Evolutionary conservation across 2,329 filamentous ascomycete species (phyloP).

Genomic region (Teratosphaeria pseudoeucalypti): DNA sequence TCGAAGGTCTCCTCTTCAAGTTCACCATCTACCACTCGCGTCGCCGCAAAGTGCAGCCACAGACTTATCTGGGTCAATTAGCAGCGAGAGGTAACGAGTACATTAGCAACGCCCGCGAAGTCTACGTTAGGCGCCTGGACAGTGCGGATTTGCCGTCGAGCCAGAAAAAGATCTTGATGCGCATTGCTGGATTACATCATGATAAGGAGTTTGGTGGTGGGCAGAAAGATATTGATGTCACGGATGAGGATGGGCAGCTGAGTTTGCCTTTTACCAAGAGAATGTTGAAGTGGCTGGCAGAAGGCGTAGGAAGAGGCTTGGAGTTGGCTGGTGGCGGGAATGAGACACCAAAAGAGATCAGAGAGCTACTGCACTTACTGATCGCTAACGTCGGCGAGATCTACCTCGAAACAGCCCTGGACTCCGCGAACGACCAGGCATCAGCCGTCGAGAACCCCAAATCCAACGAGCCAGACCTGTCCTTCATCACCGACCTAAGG

Average conservation of each 20-base stretch:
- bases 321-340: slow-evolving; percentile 70
- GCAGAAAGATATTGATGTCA: slow-evolving; percentile 76
- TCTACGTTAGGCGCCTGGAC: slow-evolving; percentile 80
- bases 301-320: slow-evolving; percentile 81
- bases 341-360: slow-evolving; percentile 91
- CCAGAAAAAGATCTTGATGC: slow-evolving; percentile 81
- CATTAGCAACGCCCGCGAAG: slow-evolving; percentile 76
- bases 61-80: slow-evolving; percentile 72
- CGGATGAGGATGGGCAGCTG: slow-evolving; percentile 76
- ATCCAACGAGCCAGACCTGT: slow-evolving; percentile 79
- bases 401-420: slow-evolving; percentile 55
- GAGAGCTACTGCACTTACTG: slow-evolving; percentile 70
- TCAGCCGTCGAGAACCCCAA: slow-evolving; percentile 59
- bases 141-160: slow-evolving; percentile 79
- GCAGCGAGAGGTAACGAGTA: slow-evolving; percentile 85
- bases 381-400: slow-evolving; percentile 82
- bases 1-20: slow-evolving; percentile 88
- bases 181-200: slow-evolving; percentile 65
- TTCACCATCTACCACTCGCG: slow-evolving; percentile 90
- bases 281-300: slow-evolving; percentile 95
- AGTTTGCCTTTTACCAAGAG: slow-evolving; percentile 84
- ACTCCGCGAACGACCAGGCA: slow-evolving; percentile 64
- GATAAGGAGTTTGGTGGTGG: slow-evolving; percentile 45
- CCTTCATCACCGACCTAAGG: slow-evolving; percentile 68
- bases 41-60: slow-evolving; percentile 65